Evolutionary conservation across 2,329 filamentous ascomycete species (phyloP).

Genomic region (Ascochyta pisi): DNA sequence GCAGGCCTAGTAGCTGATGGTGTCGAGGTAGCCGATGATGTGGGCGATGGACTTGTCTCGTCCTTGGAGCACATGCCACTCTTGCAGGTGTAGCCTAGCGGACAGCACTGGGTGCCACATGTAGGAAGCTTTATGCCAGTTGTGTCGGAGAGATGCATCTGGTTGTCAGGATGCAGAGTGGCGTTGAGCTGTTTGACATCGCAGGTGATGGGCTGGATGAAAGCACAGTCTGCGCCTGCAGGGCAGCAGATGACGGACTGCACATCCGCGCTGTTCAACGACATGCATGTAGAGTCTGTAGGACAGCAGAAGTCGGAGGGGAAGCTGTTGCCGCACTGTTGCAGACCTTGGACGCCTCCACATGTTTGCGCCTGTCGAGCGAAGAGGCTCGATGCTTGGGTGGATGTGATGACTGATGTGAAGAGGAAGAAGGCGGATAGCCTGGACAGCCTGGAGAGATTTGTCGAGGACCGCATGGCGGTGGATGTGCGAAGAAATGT

Average conservation of each 20-base stretch:
- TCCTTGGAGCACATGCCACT: constrained; percentile 60
- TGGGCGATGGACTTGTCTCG: constrained; percentile 39
- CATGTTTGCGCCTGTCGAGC: constrained; percentile 54
- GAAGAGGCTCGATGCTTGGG: constrained; percentile 40
- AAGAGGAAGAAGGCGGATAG: constrained; percentile 44
- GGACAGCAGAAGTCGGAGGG: constrained; percentile 74
- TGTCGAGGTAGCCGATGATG: constrained; percentile 29
- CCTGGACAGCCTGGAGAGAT: constrained; percentile 39
- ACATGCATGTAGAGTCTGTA: constrained; percentile 60
- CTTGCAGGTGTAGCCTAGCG: constrained; percentile 73
- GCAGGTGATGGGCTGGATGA: constrained; percentile 70
- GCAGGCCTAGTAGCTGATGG: constrained; percentile 39
- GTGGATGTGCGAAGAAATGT: neutral
- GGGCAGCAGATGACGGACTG: constrained; percentile 78
- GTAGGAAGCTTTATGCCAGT: constrained; percentile 58
- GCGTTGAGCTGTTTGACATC: constrained; percentile 68
- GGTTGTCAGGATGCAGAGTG: constrained; percentile 61
- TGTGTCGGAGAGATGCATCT: constrained; percentile 71
- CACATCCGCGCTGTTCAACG: constrained; percentile 63
- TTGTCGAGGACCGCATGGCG: constrained; percentile 41
- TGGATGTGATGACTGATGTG: constrained; percentile 31
- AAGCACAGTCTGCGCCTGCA: constrained; percentile 61
- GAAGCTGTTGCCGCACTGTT: constrained; percentile 62
- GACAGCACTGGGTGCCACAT: constrained; percentile 71
- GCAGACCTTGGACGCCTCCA: constrained; percentile 55